A percentile compares a stretch with the other conserved stretches of the same genome.
Conservation (phyloP, 495 filamentous ascomycete genomes). For the Neurospora cerealis region DNA sequence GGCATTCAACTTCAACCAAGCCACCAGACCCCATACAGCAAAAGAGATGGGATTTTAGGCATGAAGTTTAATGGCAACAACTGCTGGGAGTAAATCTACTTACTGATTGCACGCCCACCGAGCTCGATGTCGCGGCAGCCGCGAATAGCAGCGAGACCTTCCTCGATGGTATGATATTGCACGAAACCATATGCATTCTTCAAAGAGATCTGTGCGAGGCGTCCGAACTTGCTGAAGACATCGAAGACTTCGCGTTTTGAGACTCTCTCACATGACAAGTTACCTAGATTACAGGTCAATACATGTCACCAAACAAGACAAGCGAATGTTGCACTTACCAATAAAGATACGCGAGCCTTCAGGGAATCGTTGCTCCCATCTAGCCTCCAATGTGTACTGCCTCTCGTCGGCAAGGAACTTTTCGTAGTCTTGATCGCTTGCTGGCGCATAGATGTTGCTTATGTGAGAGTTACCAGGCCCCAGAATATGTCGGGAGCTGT, state of each 20-base stretch:
- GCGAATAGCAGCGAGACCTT: slow-evolving; percentile 64
- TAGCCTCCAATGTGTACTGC: slow-evolving; percentile 21
- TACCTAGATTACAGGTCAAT: slow-evolving; percentile 48
- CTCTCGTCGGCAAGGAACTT: slow-evolving; percentile 74
- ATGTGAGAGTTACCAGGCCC: not conserved
- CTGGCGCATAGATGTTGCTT: not conserved
- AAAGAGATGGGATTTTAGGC: not conserved
- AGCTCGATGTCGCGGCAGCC: slow-evolving; percentile 68
- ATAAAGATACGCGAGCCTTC: slow-evolving; percentile 80
- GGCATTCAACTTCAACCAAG: not conserved
- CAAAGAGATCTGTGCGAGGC: slow-evolving; percentile 87
- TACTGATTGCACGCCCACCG: slow-evolving; percentile 83
- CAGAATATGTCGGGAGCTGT: slow-evolving; percentile 34
- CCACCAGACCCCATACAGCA: not conserved
- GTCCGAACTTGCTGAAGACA: slow-evolving; percentile 76
- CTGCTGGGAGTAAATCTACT: slow-evolving; percentile 29
- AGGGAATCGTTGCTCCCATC: slow-evolving; percentile 83
- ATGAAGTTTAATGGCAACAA: not conserved
- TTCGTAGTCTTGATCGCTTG: slow-evolving; percentile 61
- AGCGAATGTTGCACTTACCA: slow-evolving; percentile 47
- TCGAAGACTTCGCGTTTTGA: slow-evolving; percentile 91
- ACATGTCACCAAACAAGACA: not conserved
- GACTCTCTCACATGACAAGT: slow-evolving; percentile 84
- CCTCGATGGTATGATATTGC: slow-evolving; percentile 70
- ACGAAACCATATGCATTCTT: slow-evolving; percentile 97